Evolutionary conservation across 2,329 filamentous ascomycete species (phyloP), one percentile per base, ranked within the genome.

Genomic region (Neoascochyta sp.): DNA sequence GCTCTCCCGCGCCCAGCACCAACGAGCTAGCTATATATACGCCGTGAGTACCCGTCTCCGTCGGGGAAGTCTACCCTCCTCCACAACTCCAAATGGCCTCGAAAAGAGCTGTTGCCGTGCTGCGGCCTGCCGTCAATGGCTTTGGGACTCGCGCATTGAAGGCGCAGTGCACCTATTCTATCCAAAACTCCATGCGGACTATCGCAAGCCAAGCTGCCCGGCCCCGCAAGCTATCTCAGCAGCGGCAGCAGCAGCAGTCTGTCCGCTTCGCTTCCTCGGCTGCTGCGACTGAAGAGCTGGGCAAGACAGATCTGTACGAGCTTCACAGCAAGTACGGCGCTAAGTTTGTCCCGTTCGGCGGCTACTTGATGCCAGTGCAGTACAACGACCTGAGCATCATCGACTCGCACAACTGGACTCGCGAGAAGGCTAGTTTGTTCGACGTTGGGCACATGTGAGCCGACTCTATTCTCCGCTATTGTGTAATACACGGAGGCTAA

Each of bases 331-430:
- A 77, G 36, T 72, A 86, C 57, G 86, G 86, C 47, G 92, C 76
- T 47, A 95, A 94, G 69, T 92, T 96, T 79, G 90, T 95, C 27
- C 86, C 87, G n/a, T 98, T 95, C 66, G 90, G 86, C 43, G 88
- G 87, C 47, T 95, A 82, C 69, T 73, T 78, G 50, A 95, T 98
- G 87, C 92, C 92, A 6, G 80, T 98, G 24, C 84, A 92, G 64
- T 98, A 96, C 69, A 66, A 74, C 18, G 76, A 80, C 45, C 74
- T 85, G 45, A 81, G 83, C 48, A 83, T 95, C 43, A 74, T 78
- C 47, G 85, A 88, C 39, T 94, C 87, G 29, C 92, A 96, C 70
- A 75, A 80, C 52, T 95, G 90, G 75, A 96, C 92, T 10, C 80
- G 92, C 32, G 75, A 80, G 50, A 84, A 89, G 64, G 84, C 86